phyloP scores from a whole-genome alignment of 805 yeast genomes.

The Zygotorulaspora danielsina region DNA sequence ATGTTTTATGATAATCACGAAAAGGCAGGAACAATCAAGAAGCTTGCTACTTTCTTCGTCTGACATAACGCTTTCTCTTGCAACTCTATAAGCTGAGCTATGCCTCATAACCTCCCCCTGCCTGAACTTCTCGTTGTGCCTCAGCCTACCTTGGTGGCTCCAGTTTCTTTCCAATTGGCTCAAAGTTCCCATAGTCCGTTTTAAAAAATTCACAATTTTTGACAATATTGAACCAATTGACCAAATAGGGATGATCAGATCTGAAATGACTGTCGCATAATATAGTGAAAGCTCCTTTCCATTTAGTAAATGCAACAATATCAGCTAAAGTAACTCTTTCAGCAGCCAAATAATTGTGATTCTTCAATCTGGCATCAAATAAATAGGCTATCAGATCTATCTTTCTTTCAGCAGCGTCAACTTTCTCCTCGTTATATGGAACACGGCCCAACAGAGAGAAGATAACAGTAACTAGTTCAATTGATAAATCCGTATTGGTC shows the following conservation, averaged over 20 bases:
- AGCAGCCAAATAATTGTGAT: slow-evolving; percentile 69
- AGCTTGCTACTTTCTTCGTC: too few relatives aligned
- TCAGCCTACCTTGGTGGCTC: too few relatives aligned
- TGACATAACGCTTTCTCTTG: too few relatives aligned
- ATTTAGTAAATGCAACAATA: slow-evolving; percentile 20
- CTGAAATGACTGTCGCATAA: slow-evolving; percentile 65
- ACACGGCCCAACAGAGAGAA: slow-evolving; percentile 53
- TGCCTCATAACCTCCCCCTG: slow-evolving; percentile 37
- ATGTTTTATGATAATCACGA: too few relatives aligned
- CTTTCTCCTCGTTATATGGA: slow-evolving; percentile 77
- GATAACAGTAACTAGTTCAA: slow-evolving; percentile 45
- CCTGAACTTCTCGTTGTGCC: slow-evolving; percentile 38
- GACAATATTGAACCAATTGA: slow-evolving; percentile 71
- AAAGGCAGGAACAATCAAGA: too few relatives aligned
- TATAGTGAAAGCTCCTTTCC: slow-evolving; percentile 38
- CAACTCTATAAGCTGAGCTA: too few relatives aligned
- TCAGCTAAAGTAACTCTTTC: slow-evolving; percentile 51
- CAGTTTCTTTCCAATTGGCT: too few relatives aligned
- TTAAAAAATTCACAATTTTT: slow-evolving; percentile 45
- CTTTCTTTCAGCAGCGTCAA: slow-evolving; percentile 43
- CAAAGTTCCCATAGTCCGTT: too few relatives aligned
- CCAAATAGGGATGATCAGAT: slow-evolving; percentile 53
- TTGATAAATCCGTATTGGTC: slow-evolving; percentile 61
- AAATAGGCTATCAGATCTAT: slow-evolving; percentile 40
- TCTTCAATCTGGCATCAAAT: slow-evolving; percentile 55